Conservation (phyloP, 305 asterid species). For the Fraxinus floribunda region DNA sequence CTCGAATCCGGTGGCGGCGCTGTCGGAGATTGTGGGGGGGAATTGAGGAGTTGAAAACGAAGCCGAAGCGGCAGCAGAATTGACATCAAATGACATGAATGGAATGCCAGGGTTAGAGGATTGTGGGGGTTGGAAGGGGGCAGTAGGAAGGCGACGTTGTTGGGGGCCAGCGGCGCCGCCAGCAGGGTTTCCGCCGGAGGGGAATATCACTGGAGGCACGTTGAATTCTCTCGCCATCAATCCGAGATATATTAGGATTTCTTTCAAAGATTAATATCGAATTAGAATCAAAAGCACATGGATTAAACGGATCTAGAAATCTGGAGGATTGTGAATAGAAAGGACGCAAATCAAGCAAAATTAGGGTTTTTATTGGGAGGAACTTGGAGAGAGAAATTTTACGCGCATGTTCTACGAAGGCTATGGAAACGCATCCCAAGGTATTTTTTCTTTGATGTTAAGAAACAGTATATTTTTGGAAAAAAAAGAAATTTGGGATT, state of each 20-base stretch:
- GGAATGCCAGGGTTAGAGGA: slow-evolving; percentile 65
- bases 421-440: background rate
- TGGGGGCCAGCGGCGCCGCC: slow-evolving; percentile 44
- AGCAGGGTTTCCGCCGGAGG: slow-evolving; percentile 43
- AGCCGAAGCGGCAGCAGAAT: slow-evolving; percentile 64
- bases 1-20: slow-evolving; percentile 41
- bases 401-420: background rate
- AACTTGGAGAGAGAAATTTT: background rate
- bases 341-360: background rate
- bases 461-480: background rate
- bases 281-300: background rate
- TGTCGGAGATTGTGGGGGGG: slow-evolving; percentile 26
- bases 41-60: slow-evolving; percentile 58
- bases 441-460: background rate
- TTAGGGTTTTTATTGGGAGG: background rate
- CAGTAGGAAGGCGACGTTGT: slow-evolving; percentile 71
- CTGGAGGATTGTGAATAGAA: background rate
- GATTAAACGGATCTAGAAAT: background rate
- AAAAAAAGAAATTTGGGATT: background rate
- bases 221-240: slow-evolving; percentile 53
- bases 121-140: slow-evolving; percentile 74
- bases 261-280: background rate
- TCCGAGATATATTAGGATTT: slow-evolving; percentile 32
- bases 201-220: slow-evolving; percentile 63
- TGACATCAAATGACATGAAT: slow-evolving; percentile 79